Evolutionary conservation across 23 red algal species (phyloP).

Genomic region (Gracilaria caudata): DNA sequence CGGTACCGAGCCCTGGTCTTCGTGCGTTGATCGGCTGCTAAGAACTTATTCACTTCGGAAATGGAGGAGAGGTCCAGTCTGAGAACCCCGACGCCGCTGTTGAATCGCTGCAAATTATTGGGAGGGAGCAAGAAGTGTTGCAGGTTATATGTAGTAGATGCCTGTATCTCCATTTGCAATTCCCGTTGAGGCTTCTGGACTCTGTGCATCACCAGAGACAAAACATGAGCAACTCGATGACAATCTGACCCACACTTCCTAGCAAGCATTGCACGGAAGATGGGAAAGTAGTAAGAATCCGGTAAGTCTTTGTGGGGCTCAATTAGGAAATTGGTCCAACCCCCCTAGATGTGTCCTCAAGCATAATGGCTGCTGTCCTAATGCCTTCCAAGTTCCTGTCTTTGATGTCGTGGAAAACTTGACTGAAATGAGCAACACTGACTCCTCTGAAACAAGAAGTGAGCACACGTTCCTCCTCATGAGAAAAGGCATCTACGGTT

Average conservation of each 20-base stretch:
- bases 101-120: slow-evolving; percentile 3
- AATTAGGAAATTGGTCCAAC: background rate
- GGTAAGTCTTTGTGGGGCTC: background rate
- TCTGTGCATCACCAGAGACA: background rate
- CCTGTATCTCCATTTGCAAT: background rate
- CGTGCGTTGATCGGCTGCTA: background rate
- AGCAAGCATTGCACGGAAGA: background rate
- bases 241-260: background rate
- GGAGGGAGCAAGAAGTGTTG: slow-evolving; percentile 9
- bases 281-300: background rate
- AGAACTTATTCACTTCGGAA: background rate
- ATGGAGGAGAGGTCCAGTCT: slow-evolving; percentile 8
- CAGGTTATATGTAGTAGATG: background rate
- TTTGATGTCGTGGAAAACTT: background rate
- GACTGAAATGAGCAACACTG: background rate
- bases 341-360: background rate
- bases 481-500: background rate
- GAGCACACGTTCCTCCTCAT: background rate
- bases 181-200: background rate
- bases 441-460: background rate
- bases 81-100: slow-evolving; percentile 15
- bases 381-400: background rate
- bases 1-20: slow-evolving; percentile 11
- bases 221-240: background rate
- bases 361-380: background rate